Conservation (phyloP, 768 basidiomycete species). For the Tricholoma furcatifolium region DNA sequence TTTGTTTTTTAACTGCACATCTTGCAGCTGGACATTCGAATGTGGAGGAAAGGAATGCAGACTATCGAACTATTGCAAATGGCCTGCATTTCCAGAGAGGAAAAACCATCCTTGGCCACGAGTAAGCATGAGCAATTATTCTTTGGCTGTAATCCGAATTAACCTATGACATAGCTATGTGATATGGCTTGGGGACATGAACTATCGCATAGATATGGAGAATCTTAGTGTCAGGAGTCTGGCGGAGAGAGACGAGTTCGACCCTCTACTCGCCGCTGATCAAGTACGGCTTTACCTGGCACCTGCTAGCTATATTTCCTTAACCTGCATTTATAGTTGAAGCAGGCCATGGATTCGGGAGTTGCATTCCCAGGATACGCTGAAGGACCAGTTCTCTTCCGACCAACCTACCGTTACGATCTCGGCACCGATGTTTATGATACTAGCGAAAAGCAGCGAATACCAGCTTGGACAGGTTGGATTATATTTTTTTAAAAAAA, state of each 20-base stretch:
- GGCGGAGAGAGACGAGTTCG: conserved; percentile 64
- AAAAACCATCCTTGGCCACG: conserved; percentile 84
- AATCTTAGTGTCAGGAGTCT: conserved; percentile 77
- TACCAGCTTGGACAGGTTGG: conserved; percentile 96
- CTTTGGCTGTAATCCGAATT: conserved; percentile 1
- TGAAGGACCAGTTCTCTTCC: conserved; percentile 89
- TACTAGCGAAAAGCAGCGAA: conserved; percentile 92
- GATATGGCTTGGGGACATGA: conserved; percentile 93
- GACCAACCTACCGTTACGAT: conserved; percentile 94
- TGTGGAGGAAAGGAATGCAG: conserved; percentile 86
- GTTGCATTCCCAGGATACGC: conserved; percentile 79
- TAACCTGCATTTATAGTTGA: conserved; percentile 51
- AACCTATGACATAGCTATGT: conserved; percentile 59
- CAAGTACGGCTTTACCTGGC: conserved; percentile 56
- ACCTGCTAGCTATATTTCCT: neutral
- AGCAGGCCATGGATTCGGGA: conserved; percentile 66
- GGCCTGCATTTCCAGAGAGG: conserved; percentile 89
- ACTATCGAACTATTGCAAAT: conserved; percentile 83
- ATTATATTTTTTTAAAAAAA: neutral
- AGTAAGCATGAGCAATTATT: conserved; percentile 51
- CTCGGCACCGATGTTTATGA: conserved; percentile 85
- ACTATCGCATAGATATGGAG: conserved; percentile 89
- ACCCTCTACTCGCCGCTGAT: conserved; percentile 75
- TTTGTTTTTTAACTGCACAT: conserved; percentile 96
- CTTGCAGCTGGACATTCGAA: conserved; percentile 95